Evolutionary conservation across 2,329 filamentous ascomycete genomes (phyloP), one percentile per base, ranked within the genome.

Genomic region (Xylariomycetidae sp.): DNA sequence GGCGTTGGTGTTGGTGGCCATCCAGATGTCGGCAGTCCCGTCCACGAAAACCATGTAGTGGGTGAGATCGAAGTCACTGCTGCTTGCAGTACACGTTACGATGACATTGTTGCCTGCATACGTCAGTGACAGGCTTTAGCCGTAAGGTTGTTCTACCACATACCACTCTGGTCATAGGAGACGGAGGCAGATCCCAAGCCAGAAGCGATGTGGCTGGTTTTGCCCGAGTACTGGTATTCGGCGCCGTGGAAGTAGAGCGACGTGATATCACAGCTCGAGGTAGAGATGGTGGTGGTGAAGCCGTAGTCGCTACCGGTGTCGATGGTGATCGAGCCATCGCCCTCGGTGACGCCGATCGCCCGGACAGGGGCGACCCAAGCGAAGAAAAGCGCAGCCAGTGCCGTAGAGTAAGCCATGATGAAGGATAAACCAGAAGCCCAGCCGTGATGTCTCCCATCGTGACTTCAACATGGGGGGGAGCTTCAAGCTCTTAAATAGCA

Each of bases 1-100:
- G 29, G 50, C 62, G 2, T 62, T 68, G 10, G 64, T 74, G 39
- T 72, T 59, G 1, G 72, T 76, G 4, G 66, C 66, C 63, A 70
- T 68, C 37, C 63, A 65, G 15, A 76, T 62, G 3, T 62, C 67
- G 17, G 63, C 56, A 13, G 70, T 63, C 4, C 65, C 68, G 38
- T 66, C 63, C 27, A 59, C 63, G 9, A 71, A 65, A 10, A 75
- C 66, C 45, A 70, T 63, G 44, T 74, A 76, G 8, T 76, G 72
- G 0, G 65, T 74, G 35, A 74, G 54, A 25, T 54, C 52, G 22
- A 63, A 52, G 10, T 52, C 48, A 18, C 60, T 52, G n/a, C 63
- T 70, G 12, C 56, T 56, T 1, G 70, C 69, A 3, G 59, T 62
- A 42, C 70, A 74, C n/a, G 67, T 69, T 19, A 75, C 62, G 43